Conservation (phyloP, 352 stramenopile genomes). For the Pythium brachiatum region DNA sequence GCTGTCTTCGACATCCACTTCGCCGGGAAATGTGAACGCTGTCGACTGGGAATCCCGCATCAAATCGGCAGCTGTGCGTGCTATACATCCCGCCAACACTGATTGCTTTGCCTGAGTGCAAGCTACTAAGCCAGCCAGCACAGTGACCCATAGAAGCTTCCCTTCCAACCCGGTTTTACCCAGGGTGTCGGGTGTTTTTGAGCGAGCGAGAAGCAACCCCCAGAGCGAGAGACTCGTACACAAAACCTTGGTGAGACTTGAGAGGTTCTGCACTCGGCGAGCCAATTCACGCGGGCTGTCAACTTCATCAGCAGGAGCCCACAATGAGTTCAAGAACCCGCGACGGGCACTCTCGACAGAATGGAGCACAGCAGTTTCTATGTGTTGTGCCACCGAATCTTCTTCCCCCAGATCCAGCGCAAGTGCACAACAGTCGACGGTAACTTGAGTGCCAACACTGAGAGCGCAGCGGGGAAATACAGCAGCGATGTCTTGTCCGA, state of each 20-base stretch:
- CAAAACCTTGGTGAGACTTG: neutral
- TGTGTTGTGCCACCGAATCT: neutral
- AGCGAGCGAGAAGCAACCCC: neutral
- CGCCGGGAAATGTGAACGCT: neutral
- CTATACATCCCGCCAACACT: neutral
- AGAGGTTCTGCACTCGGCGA: neutral
- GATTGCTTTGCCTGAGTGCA: neutral
- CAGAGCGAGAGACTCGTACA: neutral
- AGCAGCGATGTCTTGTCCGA: neutral
- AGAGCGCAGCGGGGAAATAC: neutral
- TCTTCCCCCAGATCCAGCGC: neutral
- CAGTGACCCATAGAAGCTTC: neutral
- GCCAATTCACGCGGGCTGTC: neutral
- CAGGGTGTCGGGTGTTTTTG: neutral
- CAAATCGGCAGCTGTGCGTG: neutral
- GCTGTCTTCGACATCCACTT: neutral
- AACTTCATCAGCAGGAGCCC: neutral
- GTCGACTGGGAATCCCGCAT: neutral
- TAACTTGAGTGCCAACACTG: neutral
- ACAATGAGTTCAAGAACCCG: neutral
- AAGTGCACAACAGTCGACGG: neutral
- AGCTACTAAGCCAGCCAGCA: neutral
- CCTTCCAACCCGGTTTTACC: neutral
- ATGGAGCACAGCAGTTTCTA: neutral
- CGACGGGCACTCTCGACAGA: neutral